Base-by-base conservation (phyloP, 352 stramenopile species). In the Globisporangium mamillatum region DNA sequence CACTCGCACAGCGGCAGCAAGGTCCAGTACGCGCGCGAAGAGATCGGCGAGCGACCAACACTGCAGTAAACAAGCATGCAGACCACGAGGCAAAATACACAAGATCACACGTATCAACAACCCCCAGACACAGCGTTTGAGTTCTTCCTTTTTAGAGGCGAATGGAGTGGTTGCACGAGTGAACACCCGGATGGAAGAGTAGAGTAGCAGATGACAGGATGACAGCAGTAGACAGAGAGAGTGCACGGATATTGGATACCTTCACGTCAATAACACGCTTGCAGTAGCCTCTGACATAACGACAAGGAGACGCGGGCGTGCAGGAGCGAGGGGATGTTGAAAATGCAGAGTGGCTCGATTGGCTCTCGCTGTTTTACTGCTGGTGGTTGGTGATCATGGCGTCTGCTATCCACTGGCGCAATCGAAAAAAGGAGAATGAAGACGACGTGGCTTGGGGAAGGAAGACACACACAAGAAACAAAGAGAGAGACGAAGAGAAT, bases 31-130 rank as follows among this genome's bases (percentile, higher is more conserved):
- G 68, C 74, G 73, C 82, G 81, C 60, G 55, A 69, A 44, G 83
- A 92, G 58, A 67, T 90, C 36, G 83, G 84, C 68, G 82, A 92
- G 71, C 81, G 76, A 57, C 81, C 82, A 32, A 75, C 75, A 70
- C 60, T 88, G 62, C 69, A 80, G 55, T 82, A 82, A 70, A 64
- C 1, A n/a, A 34, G 18, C 54, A 52, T 46, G 18, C 34, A 34
- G 1, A 29, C 2, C 44, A 0, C 44, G 4, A 24, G 18, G 5
- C 6, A 10, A 52, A 22, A 9, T 24, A 52, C 10, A 52, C 41
- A 50, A 8, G 38, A 44, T 0, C 12, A 18, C 41, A n/a, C 41
- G 41, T 50, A 50, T 50, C 12, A 22, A 38, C 6, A 24, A 12
- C 18, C 18, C 22, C 44, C 22, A 22, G 44, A 8, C 44, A 52